Base-by-base conservation (phyloP, 768 basidiomycete genomes). In the Macrocybe gigantea region DNA sequence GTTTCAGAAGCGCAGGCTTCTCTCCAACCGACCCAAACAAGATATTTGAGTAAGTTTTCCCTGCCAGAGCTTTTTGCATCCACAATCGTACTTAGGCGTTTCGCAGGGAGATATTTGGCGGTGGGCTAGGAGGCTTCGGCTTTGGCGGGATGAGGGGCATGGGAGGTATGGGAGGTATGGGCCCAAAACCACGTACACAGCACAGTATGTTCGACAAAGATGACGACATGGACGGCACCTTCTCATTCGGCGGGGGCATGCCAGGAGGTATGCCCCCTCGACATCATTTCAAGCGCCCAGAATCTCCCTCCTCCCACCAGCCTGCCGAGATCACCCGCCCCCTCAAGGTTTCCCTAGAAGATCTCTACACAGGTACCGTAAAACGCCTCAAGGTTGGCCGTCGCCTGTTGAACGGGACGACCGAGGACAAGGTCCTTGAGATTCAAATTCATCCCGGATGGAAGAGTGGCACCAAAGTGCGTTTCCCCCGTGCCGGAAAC, bases 381-480 rank as follows among this genome's bases (percentile, higher is more conserved):
- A 99, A 97, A 66, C 89, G 82, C 57, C 78, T 99, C 45, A 93
- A 92, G 64, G 81, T 98, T 48, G 82, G 83, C 6, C 82, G 93
- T 45, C 77, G 78, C 54, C 67, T 85, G 39, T 64, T 83, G n/a
- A 72, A 77, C 45, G 91, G 94, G 1, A 67, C 72, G 12, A 82
- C 82, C 12, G 91, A 96, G 64, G 90, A 93, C 53, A 91, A 89
- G 63, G 80, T 90, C 5, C 79, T 92, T 45, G 90, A 92, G 58
- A 83, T 92, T 58, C 71, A 77, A 33, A 75, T 91, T 15, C 76
- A 78, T 53, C 91, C 94, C 0, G 95, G 95, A 1, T 98, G 93
- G 93, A 97, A 97, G 75, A 80, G 81, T 51, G 95, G 95, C 0
- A 97, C 95, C 12, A 96, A 95, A 69, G 78, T 98, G 50, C 83